These are phyloP conservation scores for Penicillium odoratum DNA, from an alignment of 495 filamentous ascomycete genomes.

Conservation along the genomic window DNA sequence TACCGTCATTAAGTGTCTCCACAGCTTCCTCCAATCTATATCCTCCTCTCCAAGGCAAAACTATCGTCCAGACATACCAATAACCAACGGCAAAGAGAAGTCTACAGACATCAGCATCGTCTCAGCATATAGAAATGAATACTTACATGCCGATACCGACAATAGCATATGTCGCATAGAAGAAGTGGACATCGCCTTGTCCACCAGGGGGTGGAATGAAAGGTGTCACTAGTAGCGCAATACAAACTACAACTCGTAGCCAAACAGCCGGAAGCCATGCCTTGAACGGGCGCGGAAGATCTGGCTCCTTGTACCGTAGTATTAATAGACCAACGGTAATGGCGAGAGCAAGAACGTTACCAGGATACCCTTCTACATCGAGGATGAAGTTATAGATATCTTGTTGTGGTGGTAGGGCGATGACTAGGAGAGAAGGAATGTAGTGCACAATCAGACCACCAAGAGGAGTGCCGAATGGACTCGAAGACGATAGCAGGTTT, in stretches of 20 bases:
- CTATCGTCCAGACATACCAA: constrained; percentile 69
- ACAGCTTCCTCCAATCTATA: constrained; percentile 61
- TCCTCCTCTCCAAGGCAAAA: constrained; percentile 57
- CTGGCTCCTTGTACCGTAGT: constrained; percentile 59
- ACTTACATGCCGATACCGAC: constrained; percentile 71
- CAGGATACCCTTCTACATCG: constrained; percentile 70
- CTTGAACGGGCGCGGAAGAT: constrained; percentile 66
- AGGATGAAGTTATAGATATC: constrained; percentile 74
- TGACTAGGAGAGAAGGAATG: constrained; percentile 65
- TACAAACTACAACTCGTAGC: constrained; percentile 35
- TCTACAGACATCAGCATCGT: constrained; percentile 30
- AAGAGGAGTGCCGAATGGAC: constrained; percentile 66
- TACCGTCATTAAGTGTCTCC: constrained; percentile 59
- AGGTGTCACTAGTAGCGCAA: constrained; percentile 36
- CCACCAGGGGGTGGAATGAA: constrained; percentile 48
- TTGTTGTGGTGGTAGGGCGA: constrained; percentile 60
- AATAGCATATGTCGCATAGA: constrained; percentile 71
- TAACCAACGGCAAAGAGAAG: constrained; percentile 62
- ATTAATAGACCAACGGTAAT: constrained; percentile 59
- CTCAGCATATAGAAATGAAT: not conserved
- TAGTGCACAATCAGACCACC: constrained; percentile 69
- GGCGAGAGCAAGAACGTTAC: constrained; percentile 60
- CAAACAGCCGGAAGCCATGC: constrained; percentile 57
- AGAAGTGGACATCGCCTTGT: constrained; percentile 57
- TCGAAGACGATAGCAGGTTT: constrained; percentile 58